Evolutionary conservation across 208 protist genomes (phyloP).

Genomic region (Histomonas meleagridis): DNA sequence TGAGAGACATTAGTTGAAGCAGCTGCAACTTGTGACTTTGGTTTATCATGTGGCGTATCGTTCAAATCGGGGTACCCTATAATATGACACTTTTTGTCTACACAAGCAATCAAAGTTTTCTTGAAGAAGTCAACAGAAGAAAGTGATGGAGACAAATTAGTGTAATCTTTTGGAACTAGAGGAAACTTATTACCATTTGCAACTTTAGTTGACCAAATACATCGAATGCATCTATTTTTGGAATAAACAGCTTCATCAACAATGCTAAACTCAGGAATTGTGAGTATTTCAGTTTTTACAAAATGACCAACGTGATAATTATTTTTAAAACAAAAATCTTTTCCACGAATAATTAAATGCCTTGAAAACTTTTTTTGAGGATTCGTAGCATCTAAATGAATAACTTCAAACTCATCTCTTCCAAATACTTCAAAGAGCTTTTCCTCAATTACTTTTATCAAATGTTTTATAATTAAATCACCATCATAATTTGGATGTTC

Average conservation of each 20-base stretch:
- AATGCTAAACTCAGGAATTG: neutral
- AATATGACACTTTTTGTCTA: neutral
- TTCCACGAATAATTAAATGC: neutral
- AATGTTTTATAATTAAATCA: neutral
- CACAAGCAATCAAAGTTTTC: constrained; percentile 8
- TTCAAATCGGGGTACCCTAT: neutral
- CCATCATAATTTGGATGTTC: constrained; percentile 10
- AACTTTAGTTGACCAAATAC: neutral
- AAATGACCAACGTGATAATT: neutral
- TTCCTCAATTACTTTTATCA: neutral
- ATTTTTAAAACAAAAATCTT: neutral
- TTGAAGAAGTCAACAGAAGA: neutral
- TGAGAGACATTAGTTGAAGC: too few relatives aligned
- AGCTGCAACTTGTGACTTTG: too few relatives aligned
- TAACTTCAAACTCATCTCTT: neutral
- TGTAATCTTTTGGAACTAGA: neutral
- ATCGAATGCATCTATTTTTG: neutral
- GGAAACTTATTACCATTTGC: neutral
- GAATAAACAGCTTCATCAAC: constrained; percentile 13
- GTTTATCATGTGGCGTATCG: too few relatives aligned
- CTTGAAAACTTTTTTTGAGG: neutral
- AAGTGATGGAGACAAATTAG: neutral
- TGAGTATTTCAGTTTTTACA: neutral
- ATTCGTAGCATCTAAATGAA: neutral
- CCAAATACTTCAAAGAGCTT: neutral